phyloP scores from a whole-genome alignment of 345 rosid genomes.

The Lepidium africanum region DNA sequence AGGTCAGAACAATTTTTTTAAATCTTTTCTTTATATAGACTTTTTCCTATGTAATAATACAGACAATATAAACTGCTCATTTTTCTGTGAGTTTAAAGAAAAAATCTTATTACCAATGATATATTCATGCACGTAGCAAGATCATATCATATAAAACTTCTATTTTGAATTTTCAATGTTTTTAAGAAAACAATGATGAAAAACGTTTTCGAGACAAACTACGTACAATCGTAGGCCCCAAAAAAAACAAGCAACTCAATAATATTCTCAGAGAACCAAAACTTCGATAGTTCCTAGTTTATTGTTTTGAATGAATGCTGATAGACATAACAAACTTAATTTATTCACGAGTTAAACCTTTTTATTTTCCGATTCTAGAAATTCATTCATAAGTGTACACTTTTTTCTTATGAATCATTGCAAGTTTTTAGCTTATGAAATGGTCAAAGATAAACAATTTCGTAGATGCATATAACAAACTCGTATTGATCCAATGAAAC shows the following conservation, averaged over 20 bases:
- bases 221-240: background rate
- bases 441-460: no score
- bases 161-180: background rate
- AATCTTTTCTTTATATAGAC: background rate
- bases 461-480: no score
- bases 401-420: no score
- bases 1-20: background rate
- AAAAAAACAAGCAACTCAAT: background rate
- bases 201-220: background rate
- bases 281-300: background rate
- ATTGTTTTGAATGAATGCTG: background rate
- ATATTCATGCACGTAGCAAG: background rate
- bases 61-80: background rate
- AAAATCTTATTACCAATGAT: background rate
- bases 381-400: no score
- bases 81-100: background rate
- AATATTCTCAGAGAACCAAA: background rate
- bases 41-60: background rate
- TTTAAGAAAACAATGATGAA: background rate
- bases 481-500: no score
- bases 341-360: background rate
- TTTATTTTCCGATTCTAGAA: background rate
- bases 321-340: background rate
- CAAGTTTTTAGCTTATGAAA: no score
- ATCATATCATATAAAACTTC: no score